These are phyloP conservation scores for Volvox africanus DNA, from an alignment of 139 green algal species.

Conservation along the genomic window DNA sequence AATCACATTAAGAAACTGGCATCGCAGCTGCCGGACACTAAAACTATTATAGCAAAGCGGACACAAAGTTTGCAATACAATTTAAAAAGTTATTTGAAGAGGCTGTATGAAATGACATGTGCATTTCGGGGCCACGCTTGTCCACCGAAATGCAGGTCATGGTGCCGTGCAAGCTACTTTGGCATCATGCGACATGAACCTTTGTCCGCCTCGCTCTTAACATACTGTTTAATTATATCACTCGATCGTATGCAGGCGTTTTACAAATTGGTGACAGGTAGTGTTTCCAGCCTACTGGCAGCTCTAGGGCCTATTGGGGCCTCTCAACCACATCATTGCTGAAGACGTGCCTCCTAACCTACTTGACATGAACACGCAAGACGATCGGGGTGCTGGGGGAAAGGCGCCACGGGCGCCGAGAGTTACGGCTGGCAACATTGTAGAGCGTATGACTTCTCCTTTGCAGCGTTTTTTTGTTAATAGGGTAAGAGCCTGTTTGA, in stretches of 20 bases:
- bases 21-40: no score
- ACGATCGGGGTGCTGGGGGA: constrained; percentile 13
- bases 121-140: no score
- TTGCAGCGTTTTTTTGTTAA: constrained; percentile 2
- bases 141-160: no score
- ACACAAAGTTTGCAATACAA: no score
- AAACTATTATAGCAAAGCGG: no score
- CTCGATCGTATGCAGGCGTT: not conserved
- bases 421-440: constrained; percentile 3
- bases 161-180: no score
- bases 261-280: not conserved
- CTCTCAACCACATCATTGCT: not conserved
- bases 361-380: not conserved
- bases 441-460: constrained; percentile 1
- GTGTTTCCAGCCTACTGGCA: no score
- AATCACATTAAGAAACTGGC: no score
- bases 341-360: not conserved
- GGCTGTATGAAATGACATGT: no score
- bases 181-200: no score
- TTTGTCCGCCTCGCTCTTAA: not conserved
- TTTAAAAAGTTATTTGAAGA: no score
- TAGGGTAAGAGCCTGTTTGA: not conserved
- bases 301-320: not conserved
- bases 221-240: not conserved
- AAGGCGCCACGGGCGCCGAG: not conserved